Evolutionary conservation across 163 green algal species (phyloP).

Genomic region (Chlamydomonas reinhardtii): DNA sequence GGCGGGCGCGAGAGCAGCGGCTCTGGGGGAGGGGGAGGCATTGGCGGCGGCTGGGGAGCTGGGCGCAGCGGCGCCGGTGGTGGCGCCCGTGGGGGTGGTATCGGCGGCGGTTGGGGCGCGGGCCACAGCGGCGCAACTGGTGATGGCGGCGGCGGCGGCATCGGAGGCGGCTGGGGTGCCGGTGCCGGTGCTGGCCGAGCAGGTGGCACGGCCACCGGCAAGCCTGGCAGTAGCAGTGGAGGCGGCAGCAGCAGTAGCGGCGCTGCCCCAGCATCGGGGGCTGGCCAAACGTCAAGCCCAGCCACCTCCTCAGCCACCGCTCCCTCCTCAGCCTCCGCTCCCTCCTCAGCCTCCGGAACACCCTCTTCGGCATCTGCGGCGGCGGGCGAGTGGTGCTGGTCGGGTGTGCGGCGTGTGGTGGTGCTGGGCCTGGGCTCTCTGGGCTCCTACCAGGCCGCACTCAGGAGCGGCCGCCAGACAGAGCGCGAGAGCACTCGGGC

Average conservation of each 20-base stretch:
- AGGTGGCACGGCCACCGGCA: neutral
- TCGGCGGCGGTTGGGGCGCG: neutral
- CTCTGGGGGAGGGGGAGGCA: neutral
- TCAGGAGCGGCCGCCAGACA: conserved; percentile 23
- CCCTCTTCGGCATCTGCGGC: neutral
- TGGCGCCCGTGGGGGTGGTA: neutral
- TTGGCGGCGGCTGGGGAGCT: neutral
- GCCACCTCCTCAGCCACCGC: no score
- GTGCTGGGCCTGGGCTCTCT: conserved; percentile 50
- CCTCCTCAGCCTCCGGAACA: neutral
- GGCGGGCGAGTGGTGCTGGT: conserved; percentile 3
- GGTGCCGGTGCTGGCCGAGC: no score
- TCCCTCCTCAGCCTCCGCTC: neutral
- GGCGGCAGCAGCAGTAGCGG: neutral
- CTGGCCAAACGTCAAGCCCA: no score
- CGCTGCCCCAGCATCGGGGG: no score
- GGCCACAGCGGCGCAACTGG: neutral
- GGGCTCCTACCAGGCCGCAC: neutral
- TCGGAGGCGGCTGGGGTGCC: neutral
- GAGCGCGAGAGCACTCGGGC: conserved; percentile 31
- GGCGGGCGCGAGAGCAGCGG: neutral
- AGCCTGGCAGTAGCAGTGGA: neutral
- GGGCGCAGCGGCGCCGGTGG: neutral
- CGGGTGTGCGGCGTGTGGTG: conserved; percentile 25
- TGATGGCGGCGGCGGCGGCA: no score